phyloP scores from a whole-genome alignment of 164 flowering plant genomes.

The Litsea cubeba region DNA sequence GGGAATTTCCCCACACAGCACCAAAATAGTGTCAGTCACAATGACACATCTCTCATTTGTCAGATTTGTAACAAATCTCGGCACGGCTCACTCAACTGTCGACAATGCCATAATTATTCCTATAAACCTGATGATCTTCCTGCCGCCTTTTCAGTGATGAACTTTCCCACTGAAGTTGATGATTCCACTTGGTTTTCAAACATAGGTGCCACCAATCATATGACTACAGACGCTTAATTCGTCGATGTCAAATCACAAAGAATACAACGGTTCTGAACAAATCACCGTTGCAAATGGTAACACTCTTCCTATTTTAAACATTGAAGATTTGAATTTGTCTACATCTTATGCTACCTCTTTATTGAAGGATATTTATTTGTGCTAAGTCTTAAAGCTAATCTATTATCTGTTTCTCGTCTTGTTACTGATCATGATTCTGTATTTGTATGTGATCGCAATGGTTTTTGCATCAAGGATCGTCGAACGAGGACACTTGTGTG shows the following conservation, averaged over 20 bases:
- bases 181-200: slow-evolving; percentile 7
- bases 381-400: not conserved
- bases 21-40: not conserved
- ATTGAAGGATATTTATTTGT: not conserved
- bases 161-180: not conserved
- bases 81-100: not conserved
- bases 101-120: not conserved
- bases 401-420: not conserved
- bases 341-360: not conserved
- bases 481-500: not conserved
- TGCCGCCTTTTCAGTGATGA: not conserved
- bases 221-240: not conserved
- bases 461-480: slow-evolving; percentile 1
- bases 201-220: slow-evolving; percentile 7
- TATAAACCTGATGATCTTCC: slow-evolving; percentile 3
- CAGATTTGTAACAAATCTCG: not conserved
- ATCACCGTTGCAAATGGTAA: slow-evolving; percentile 6
- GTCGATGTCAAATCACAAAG: not conserved
- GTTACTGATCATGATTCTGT: not conserved
- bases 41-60: not conserved
- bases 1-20: too few relatives aligned
- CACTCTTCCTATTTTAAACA: not conserved
- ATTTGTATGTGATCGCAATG: not conserved
- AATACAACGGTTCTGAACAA: slow-evolving; percentile 3
- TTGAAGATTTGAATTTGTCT: not conserved